Evolutionary conservation across 106 monocot genomes (phyloP), one percentile per base, ranked within the genome.

Genomic region (Alisma plantagoaquatica): DNA sequence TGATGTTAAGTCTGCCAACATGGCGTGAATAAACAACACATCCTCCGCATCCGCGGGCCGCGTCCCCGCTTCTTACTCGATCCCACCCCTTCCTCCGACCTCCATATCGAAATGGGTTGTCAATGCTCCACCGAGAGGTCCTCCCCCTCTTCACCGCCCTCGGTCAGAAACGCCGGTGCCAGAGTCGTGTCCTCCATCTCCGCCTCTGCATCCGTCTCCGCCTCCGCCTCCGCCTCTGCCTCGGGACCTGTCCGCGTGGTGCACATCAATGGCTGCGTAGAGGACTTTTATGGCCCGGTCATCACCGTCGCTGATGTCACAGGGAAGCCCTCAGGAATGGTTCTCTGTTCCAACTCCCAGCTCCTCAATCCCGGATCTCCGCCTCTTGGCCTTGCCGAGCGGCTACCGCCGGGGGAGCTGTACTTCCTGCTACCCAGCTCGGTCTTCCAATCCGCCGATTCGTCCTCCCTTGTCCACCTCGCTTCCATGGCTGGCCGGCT

Each of bases 381-480:
- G 8, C 77, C 77, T 7, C 69, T 80, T 26, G 43, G 49, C 10
- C 51, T 56, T 11, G 61, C 69, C 29, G 77, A 78, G 24, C 38
- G 7, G 1, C 84, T 96, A 8, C 70, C 80, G 33, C 61, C 84
- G 19, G 88, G 84, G 27, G 56, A 71, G 10, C 21, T 78, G 29
- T 96, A 96, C 62, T 96, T 84, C 64, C 51, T 96, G 16, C 67
- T 96, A 0, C 94, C 94, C 57, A 44, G 69, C 9, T 49, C 72
- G 14, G 59, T 74, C 23, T 69, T 88, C 55, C 59, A 68, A 20
- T 64, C n/a, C n/a, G n/a, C 87, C 21, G 75, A 77, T 23, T 47
- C 77, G 1, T 71, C 74, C 10, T 80, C 87, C 3, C 24, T 66
- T 30, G 84, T 84, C 54, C 57, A 73, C 41, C 65, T 65, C 21